phyloP scores from a whole-genome alignment of 108 stramenopile genomes.

The Cylindrotheca fusiformis region DNA sequence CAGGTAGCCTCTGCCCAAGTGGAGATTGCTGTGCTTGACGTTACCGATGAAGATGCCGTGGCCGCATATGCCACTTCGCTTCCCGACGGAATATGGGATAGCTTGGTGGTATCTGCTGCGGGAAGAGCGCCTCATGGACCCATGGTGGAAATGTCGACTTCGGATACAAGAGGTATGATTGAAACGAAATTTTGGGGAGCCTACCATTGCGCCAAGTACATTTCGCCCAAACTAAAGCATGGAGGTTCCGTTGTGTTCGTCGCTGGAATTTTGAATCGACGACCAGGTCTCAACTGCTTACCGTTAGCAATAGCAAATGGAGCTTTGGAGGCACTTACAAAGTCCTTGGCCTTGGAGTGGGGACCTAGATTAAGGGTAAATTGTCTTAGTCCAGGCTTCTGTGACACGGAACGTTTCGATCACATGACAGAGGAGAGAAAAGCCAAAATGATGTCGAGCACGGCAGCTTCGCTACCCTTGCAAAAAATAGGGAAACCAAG shows the following conservation, averaged over 20 bases:
- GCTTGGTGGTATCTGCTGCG: constrained; percentile 56
- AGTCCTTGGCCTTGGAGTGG: constrained; percentile 62
- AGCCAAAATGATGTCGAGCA: constrained; percentile 52
- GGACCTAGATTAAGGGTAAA: constrained; percentile 59
- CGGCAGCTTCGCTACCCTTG: constrained; percentile 51
- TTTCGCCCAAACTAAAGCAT: constrained; percentile 31
- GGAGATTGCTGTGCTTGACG: constrained; percentile 33
- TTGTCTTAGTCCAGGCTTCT: constrained; percentile 68
- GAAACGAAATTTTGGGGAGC: constrained; percentile 61
- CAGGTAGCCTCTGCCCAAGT: constrained; percentile 16
- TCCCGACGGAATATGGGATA: constrained; percentile 30
- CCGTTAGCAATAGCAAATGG: constrained; percentile 64
- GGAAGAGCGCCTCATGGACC: constrained; percentile 63
- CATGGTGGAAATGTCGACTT: constrained; percentile 31
- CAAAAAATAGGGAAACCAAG: constrained; percentile 42
- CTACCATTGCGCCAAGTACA: constrained; percentile 61
- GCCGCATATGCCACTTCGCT: constrained; percentile 30
- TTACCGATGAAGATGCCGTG: constrained; percentile 52
- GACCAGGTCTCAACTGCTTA: constrained; percentile 62
- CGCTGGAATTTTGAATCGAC: constrained; percentile 57
- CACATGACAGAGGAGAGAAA: constrained; percentile 46
- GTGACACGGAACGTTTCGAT: constrained; percentile 72
- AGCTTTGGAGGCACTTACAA: constrained; percentile 64
- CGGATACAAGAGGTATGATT: constrained; percentile 39
- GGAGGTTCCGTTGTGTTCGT: constrained; percentile 50